phyloP scores from a whole-genome alignment of 2,329 filamentous ascomycete species.

The Penicillium occitanis region DNA sequence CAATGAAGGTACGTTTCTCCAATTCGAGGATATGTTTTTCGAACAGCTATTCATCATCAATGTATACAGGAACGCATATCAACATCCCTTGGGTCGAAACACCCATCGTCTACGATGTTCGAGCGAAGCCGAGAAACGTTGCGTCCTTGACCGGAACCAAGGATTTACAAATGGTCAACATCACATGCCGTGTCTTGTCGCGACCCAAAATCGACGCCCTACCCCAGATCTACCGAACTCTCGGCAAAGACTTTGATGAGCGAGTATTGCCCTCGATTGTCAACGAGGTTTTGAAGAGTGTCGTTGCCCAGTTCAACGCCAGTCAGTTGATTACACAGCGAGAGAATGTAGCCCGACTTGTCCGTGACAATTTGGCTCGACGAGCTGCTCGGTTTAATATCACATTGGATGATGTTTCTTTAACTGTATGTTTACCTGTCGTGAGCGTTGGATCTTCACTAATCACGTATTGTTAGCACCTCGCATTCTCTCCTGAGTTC shows the following conservation, averaged over 20 bases:
- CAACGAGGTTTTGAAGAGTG: conserved; percentile 97
- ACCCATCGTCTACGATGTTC: conserved; percentile 94
- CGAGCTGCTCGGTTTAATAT: conserved; percentile 97
- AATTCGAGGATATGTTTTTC: not conserved
- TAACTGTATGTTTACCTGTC: conserved; percentile 66
- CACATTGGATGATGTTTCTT: conserved; percentile 90
- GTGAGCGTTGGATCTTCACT: conserved; percentile 16
- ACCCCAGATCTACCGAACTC: conserved; percentile 94
- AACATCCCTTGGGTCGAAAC: conserved; percentile 97
- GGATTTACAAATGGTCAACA: conserved; percentile 99
- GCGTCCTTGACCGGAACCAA: conserved; percentile 97
- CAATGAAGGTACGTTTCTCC: conserved; percentile 67
- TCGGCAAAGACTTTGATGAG: conserved; percentile 96
- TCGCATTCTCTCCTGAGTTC: conserved; percentile 69
- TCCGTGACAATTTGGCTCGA: conserved; percentile 87
- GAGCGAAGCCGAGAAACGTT: conserved; percentile 94
- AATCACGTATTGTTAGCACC: conserved; percentile 48
- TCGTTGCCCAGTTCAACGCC: conserved; percentile 98
- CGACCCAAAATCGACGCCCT: conserved; percentile 82
- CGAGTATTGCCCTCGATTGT: conserved; percentile 94
- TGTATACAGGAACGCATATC: conserved; percentile 75
- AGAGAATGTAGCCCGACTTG: conserved; percentile 89
- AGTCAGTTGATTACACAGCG: conserved; percentile 98
- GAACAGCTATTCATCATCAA: not conserved
- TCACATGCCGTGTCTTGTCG: conserved; percentile 98